Base-by-base conservation (phyloP, 768 basidiomycete species). In the Mycena rosella region DNA sequence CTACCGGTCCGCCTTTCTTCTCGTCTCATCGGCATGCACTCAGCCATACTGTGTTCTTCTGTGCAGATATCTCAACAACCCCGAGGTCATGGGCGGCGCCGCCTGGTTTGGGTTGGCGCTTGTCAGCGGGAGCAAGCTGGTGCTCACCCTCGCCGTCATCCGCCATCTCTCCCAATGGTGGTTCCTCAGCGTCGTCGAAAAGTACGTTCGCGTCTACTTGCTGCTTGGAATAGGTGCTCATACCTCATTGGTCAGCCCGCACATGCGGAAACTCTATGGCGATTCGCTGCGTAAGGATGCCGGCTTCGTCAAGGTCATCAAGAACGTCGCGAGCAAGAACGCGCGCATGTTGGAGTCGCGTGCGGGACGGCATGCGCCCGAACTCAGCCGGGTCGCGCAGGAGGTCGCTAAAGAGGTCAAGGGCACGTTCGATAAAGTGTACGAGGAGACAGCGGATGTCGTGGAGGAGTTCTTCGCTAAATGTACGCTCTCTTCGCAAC, bases 261-360 rank as follows among this genome's bases (percentile, higher is more conserved):
- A 99, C 80, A 99, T 99, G 98, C 90, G 88, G 68, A 96, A 95
- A 76, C 84, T 99, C 22, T 99, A 99, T 78, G 97, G 98, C 3
- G 90, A 96, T 74, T 90, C 93, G 17, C 83, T 99, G 15, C 91
- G 98, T 69, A 95, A 96, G 79, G 97, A 99, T 65, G 97, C 96
- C 1, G 98, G 98, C 57, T 93, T 99, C 70, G 95, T 97, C 73
- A 98, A 98, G 82, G 96, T 98, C n/a, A 91, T 99, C 78, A 96
- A 96, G 80, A 93, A 86, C 65, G 95, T 96, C 13, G 96, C 96
- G 5, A 90, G 86, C 75, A 91, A 91, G 81, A 94, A 95, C 68
- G 94, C 90, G 0, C 86, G 87, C 30, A 84, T 92, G 9, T 76
- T 97, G 27, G 93, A 95, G 73, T 88, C 86, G 13, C 87, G 88